Percentiles rank a stretch among this genome's conserved stretches.
phyloP scores from a whole-genome alignment of 495 filamentous ascomycete species.

The Penicillium psychrofluorescens region DNA sequence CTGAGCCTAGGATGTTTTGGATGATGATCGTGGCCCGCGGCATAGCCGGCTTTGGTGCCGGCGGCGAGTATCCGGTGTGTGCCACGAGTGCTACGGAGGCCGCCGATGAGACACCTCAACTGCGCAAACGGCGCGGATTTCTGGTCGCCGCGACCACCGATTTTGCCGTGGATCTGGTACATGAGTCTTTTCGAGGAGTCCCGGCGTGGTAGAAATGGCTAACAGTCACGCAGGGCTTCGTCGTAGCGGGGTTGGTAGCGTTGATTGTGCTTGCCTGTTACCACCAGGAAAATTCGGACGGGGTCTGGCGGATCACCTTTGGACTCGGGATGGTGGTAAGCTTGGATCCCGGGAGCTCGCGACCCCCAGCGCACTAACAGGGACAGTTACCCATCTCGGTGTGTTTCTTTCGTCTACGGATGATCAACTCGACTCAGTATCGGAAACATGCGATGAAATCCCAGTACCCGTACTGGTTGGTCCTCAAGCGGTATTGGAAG shows the following conservation, averaged over 20 bases:
- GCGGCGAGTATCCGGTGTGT: constrained; percentile 42
- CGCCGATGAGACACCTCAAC: constrained; percentile 28
- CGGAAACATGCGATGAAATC: constrained; percentile 29
- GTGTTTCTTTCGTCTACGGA: constrained; percentile 31
- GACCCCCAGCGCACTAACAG: background rate
- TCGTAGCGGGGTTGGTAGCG: constrained; percentile 20
- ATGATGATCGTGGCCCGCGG: constrained; percentile 49
- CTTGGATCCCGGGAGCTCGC: no score
- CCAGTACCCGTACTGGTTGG: constrained; percentile 24
- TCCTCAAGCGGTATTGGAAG: constrained; percentile 32
- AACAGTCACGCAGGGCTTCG: constrained; percentile 16
- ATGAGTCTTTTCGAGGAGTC: no score
- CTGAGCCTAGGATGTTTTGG: constrained; percentile 37
- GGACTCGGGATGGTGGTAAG: constrained; percentile 27
- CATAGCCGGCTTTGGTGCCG: constrained; percentile 45
- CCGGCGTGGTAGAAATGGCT: background rate
- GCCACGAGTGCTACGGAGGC: constrained; percentile 38
- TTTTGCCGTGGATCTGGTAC: constrained; percentile 24
- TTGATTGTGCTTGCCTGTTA: constrained; percentile 26
- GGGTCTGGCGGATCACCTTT: constrained; percentile 31
- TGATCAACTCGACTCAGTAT: constrained; percentile 31
- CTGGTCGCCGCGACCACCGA: constrained; percentile 25
- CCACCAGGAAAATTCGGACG: constrained; percentile 10
- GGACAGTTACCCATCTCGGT: constrained; percentile 22
- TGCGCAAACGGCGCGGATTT: constrained; percentile 22